Conservation (phyloP, 192 early-diverging fungal species). For the Mortierella alpina region DNA sequence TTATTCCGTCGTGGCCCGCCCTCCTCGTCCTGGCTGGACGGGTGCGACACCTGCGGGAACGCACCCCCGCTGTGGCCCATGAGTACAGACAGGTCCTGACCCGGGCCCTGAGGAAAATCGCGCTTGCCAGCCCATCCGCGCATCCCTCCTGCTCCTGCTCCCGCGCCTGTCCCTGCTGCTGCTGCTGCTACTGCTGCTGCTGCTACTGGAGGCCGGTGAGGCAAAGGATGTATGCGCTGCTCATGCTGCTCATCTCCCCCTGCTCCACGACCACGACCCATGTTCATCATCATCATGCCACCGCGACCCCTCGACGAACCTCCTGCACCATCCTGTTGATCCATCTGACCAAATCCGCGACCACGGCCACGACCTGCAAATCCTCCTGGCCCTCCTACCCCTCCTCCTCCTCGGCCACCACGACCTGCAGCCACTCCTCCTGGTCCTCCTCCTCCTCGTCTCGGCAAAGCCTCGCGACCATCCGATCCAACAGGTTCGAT, state of each 20-base stretch:
- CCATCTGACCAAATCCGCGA: conserved; percentile 12
- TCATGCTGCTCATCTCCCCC: conserved; percentile 12
- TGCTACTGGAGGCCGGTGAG: conserved; percentile 12
- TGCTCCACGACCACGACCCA: conserved; percentile 8
- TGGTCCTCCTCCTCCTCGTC: conserved; percentile 3
- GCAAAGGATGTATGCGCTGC: conserved; percentile 17
- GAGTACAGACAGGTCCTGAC: not conserved
- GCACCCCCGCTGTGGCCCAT: not conserved
- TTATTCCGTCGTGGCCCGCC: conserved; percentile 8
- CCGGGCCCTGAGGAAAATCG: not conserved
- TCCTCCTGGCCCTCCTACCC: not conserved
- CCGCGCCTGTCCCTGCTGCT: not conserved
- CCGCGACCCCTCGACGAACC: not conserved
- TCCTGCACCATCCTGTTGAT: not conserved
- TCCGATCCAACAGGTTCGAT: conserved; percentile 38
- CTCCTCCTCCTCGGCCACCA: conserved; percentile 8
- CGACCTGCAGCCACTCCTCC: not conserved
- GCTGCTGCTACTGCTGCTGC: not conserved
- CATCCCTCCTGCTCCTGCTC: not conserved
- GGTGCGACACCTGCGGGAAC: not conserved
- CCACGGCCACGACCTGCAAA: conserved; percentile 19
- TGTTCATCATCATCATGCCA: not conserved
- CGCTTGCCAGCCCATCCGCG: conserved; percentile 9
- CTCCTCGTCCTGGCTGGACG: conserved; percentile 10
- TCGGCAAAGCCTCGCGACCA: conserved; percentile 47